Base-by-base conservation (phyloP, 257 asterid genomes). In the Ocimum tenuiflorum region DNA sequence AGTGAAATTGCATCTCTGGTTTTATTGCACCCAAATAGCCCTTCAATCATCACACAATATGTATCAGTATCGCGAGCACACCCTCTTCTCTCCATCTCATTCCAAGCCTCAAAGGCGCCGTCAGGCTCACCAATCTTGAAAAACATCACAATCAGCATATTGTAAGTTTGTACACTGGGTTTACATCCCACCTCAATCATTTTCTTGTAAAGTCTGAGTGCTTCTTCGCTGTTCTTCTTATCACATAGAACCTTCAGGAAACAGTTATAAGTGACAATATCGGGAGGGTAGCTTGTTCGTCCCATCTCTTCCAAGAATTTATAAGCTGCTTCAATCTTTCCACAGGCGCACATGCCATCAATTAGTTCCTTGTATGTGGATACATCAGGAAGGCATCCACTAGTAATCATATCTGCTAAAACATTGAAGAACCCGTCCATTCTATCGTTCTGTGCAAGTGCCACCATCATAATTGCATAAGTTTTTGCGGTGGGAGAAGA, bases 401-500 rank as follows among this genome's bases (percentile, higher is more conserved):
- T 89, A 13, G 24, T 68, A 57, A 83, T 80, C 99, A 92, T 86
- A 65, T 89, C 94, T 35, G 71, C 72, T 0, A 92, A 68, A 61
- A 86, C 59, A 62, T 79, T 57, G 59, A 79, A 86, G 78, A 82
- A 87, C 47, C 84, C 95, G 6, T 83, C 95, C 83, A 92, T 80
- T 63, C 79, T 73, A 65, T 87, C 95, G 19, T 74, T 87, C 70
- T 81, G 87, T 41, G 75, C 82, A 49, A 92, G 79, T 5, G 99
- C 94, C 62, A 83, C 70, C 55, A 87, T 84, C 96, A 89, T 75
- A 65, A 86, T 87, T 0, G 95, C 77, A 13, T 87, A 92, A 8
- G 94, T 84, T 79, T 76, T 90, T 11, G 99, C 96, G 0, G 99
- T 92, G 35, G 99, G 99, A 73, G 95, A 84, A 59, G 97, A 89